These are phyloP conservation scores for Quercus variabilis DNA, from an alignment of 306 rosid genomes.

Conservation along the genomic window DNA sequence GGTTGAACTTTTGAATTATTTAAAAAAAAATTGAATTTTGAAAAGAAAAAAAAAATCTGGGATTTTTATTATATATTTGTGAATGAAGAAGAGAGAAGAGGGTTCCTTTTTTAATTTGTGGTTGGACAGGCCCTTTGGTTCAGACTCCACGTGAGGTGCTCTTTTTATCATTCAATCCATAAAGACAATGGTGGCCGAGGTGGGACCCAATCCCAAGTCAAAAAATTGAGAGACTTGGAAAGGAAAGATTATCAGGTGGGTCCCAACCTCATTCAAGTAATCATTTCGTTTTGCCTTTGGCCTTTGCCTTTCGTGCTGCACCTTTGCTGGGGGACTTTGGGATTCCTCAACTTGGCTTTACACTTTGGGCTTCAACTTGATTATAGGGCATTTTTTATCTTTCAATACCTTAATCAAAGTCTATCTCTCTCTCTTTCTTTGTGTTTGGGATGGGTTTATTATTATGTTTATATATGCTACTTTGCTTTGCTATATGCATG, in stretches of 20 bases:
- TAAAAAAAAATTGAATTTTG: neutral
- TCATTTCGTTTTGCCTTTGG: slow-evolving; percentile 67
- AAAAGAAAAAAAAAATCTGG: neutral
- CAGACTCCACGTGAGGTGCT: slow-evolving; percentile 99
- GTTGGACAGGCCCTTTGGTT: slow-evolving; percentile 89
- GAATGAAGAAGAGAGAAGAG: slow-evolving; percentile 3
- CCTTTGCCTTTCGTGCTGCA: slow-evolving; percentile 69
- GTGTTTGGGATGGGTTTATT: neutral
- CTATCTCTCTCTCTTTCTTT: neutral
- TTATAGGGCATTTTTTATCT: too few species aligned
- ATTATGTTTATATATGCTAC: neutral
- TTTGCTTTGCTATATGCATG: too few species aligned
- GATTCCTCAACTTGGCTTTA: slow-evolving; percentile 40
- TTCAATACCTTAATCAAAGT: too few species aligned
- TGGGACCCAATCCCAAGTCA: slow-evolving; percentile 95
- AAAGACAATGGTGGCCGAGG: slow-evolving; percentile 85
- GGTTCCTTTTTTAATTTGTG: slow-evolving; percentile 57
- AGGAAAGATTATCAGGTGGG: slow-evolving; percentile 65
- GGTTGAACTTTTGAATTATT: slow-evolving; percentile 12
- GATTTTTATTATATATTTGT: neutral
- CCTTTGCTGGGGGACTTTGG: slow-evolving; percentile 59
- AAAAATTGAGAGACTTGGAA: slow-evolving; percentile 68
- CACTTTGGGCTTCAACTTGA: neutral
- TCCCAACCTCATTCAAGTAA: slow-evolving; percentile 69
- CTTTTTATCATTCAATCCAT: slow-evolving; percentile 91